Percentiles rank a stretch among this genome's conserved stretches.
Conservation (phyloP, 1,284 basidiomycete genomes). For the Boletus sp. region DNA sequence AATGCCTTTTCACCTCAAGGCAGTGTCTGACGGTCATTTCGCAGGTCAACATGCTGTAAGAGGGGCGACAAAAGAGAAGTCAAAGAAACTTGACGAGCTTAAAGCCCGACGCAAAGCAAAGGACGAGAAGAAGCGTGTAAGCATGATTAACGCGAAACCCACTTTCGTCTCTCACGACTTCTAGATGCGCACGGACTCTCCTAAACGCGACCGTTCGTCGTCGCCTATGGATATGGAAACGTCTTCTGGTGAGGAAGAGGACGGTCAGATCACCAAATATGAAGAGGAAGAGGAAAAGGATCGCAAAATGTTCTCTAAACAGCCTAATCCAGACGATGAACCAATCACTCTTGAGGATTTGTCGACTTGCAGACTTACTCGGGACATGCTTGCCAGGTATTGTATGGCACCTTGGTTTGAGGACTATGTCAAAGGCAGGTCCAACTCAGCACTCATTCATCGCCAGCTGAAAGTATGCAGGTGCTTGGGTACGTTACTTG, state of each 20-base stretch:
- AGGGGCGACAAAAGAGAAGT: slow-evolving; percentile 82
- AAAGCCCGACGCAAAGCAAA: slow-evolving; percentile 80
- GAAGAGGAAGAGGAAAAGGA: slow-evolving; percentile 69
- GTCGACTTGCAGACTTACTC: slow-evolving; percentile 54
- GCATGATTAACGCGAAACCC: slow-evolving; percentile 18
- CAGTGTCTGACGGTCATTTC: slow-evolving; percentile 10
- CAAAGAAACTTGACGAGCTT: slow-evolving; percentile 74
- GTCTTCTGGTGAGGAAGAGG: slow-evolving; percentile 66
- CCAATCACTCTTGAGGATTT: slow-evolving; percentile 55
- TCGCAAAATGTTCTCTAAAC: slow-evolving; percentile 47
- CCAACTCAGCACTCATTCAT: not conserved
- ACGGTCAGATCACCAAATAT: slow-evolving; percentile 66
- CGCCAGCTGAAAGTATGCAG: slow-evolving; percentile 30
- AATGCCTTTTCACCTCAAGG: not conserved
- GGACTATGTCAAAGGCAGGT: slow-evolving; percentile 69
- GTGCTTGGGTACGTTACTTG: slow-evolving; percentile 77
- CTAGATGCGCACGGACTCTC: slow-evolving; percentile 48
- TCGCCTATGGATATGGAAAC: slow-evolving; percentile 80
- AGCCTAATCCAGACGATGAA: slow-evolving; percentile 47
- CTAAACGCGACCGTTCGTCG: slow-evolving; percentile 63
- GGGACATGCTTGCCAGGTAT: slow-evolving; percentile 61
- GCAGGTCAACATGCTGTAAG: slow-evolving; percentile 72
- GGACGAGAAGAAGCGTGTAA: slow-evolving; percentile 69
- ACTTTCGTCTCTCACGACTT: slow-evolving; percentile 13
- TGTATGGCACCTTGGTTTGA: slow-evolving; percentile 73